Base-by-base conservation (phyloP, 306 rosid genomes). In the Vigna angularis region DNA sequence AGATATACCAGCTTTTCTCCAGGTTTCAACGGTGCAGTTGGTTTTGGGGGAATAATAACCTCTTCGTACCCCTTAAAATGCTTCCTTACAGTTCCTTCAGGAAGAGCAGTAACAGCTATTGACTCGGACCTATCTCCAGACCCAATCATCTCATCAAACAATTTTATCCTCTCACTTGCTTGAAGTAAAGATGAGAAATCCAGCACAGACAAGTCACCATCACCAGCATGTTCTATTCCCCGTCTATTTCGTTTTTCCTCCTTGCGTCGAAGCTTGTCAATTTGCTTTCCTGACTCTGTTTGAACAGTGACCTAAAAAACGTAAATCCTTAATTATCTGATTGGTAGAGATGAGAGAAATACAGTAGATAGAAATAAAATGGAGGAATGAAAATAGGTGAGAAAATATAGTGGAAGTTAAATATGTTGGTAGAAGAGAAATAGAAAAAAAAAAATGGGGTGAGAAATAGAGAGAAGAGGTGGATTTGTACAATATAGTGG, bases 231-330 rank as follows among this genome's bases (percentile, higher is more conserved):
- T 45, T 95, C 98, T 64, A 76, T 81, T 83, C 93, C 97, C 45
- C 96, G 86, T 84, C 92, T 90, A 59, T 86, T 86, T 84, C 92
- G 80, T 81, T 87, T 92, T 89, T 92, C 98, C 89, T 95, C 98
- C 88, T 92, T 91, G 83, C 97, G 98, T 44, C 98, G 88, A 82
- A 95, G 98, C 83, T 92, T 95, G 78, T 95, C 98, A 62, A 95
- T 86, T 90, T 95, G 97, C 78, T 82, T 86, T 64, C 75, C 97
- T 14, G 98, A 89, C 79, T 95, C 98, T 72, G 91, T 92, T 77
- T 92, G 98, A 83, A 94, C 95, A 53, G 95, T 94, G 66, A 94
- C 97, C 98, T 94, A 70, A 58, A 57, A 51, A 56, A 66, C 10
- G 42, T 6, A 34, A 4, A 34, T 40, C 45, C 45, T 8, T 8